Base-by-base conservation (phyloP, 768 basidiomycete genomes). In the Macrolepiota fuliginosa region DNA sequence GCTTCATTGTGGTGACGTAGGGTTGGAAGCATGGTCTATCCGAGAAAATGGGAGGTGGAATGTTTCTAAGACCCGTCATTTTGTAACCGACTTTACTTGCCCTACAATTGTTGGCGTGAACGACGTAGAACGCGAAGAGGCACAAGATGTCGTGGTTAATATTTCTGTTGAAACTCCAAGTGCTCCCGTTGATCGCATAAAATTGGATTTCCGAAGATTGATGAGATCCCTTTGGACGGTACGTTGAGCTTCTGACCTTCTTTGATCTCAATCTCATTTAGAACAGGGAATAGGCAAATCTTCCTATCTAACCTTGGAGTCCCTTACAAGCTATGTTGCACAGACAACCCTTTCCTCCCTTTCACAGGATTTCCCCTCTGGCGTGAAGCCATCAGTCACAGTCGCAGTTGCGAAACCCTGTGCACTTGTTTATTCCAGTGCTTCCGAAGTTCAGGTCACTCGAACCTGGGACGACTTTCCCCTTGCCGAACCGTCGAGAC, bases 321-420 rank as follows among this genome's bases (percentile, higher is more conserved):
- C 89, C 1, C 74, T 93, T n/a, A 80, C 83, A 3, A 84, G 88
- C 5, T 74, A 74, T 17, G 76, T 87, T 19, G 83, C 89, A 0
- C 69, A 74, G 11, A 74, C 79, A 42, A 73, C 81, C 1, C 76
- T 91, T 22, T 63, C 70, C 13, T 51, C 70, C 3, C 62, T 61
- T 11, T 67, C 58, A 11, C 57, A 62, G 54, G 56, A 45, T 54
- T 63, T 57, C 13, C 56, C 63, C 29, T 73, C 72, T 4, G 67
- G 67, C 7, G 66, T 67, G 4, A 47, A 39, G 24, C 60, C 60
- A 27, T 49, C 32, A 10, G 77, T 89, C 10, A 81, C 79, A 0
- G 78, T 93, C 25, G 78, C 80, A n/a, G 78, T 84, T 7, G 81
- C 85, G 6, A 95, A 95, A 70, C 89, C 90, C 11, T 81, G 80